Evolutionary conservation across 345 rosid genomes (phyloP), one percentile per base, ranked within the genome.

Genomic region (Eucalyptus polybractea): DNA sequence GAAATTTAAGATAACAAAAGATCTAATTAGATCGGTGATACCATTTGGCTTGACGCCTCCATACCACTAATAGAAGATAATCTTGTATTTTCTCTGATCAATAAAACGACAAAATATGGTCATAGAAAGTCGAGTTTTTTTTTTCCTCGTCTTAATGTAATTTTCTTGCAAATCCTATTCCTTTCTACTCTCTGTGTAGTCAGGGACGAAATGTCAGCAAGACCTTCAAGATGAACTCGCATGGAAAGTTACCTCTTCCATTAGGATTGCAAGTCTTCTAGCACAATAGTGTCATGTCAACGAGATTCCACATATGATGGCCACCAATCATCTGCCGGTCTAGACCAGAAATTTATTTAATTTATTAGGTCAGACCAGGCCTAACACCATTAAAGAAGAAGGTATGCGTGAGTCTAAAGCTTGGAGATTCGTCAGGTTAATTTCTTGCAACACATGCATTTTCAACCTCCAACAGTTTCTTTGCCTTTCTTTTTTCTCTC

Each of bases 11-110:
- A 72, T 19, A 37, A 17, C 13, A 1, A 37, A 76, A 37, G 45
- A 37, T 11, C 45, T 0, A 22, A 72, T 37, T 37, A 37, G 45
- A 72, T 37, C 4, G 0, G 24, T 72, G 13, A 37, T 17, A 3
- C 8, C 14, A 72, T 72, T 72, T 0, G 11, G 45, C 27, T 5
- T 0, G 2, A 19, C 14, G 2, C 27, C 4, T 37, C 24, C 15
- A 16, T 76, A 37, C 3, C 44, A 21, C 45, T 24, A 72, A 2
- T 40, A 10, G 45, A 72, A 37, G 45, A 72, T 33, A 2, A 33
- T 72, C 7, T 5, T 72, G 2, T 72, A 7, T 72, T 72, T 19
- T 72, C 83, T 72, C 27, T 72, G 14, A 22, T 72, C 8, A 3
- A 1, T 21, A 72, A 37, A 37, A 37, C 13, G 3, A 37, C 83